Evolutionary conservation across 1,139 yeast genomes (phyloP).

Genomic region (Blastobotrys proliferans): DNA sequence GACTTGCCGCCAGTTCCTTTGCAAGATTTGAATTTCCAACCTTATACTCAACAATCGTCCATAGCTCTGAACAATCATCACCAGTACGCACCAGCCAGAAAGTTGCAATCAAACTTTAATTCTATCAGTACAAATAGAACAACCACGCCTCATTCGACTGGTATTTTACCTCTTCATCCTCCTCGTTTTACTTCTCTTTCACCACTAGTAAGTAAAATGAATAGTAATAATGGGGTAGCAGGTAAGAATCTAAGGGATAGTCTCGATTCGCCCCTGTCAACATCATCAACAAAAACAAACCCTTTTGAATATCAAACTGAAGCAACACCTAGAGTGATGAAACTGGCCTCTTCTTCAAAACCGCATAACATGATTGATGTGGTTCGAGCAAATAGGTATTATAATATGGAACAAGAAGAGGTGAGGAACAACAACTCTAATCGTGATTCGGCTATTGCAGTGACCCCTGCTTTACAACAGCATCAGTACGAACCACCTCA

Average conservation of each 20-base stretch:
- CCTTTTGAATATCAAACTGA: conserved; percentile 4
- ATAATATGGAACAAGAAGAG: background rate
- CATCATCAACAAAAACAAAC: no score
- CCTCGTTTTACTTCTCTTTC: no score
- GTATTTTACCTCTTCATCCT: background rate
- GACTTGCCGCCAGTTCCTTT: conserved; percentile 12
- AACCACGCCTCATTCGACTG: background rate
- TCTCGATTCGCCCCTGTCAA: no score
- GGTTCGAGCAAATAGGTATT: background rate
- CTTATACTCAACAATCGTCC: background rate
- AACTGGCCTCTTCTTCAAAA: no score
- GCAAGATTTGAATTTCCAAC: background rate
- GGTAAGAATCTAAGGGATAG: no score
- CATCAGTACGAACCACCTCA: background rate
- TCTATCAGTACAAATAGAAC: background rate
- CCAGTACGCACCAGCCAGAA: background rate
- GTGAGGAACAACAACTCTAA: background rate
- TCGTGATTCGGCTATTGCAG: conserved; percentile 8
- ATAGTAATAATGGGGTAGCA: no score
- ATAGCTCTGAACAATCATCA: background rate
- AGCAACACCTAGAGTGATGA: background rate
- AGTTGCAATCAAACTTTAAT: conserved; percentile 5
- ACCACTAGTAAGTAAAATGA: no score
- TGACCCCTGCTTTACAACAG: conserved; percentile 1
- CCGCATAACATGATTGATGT: no score